A percentile compares a stretch with the other conserved stretches of the same genome.
phyloP scores from a whole-genome alignment of 768 basidiomycete genomes.

The Lactifluus subvellereus region DNA sequence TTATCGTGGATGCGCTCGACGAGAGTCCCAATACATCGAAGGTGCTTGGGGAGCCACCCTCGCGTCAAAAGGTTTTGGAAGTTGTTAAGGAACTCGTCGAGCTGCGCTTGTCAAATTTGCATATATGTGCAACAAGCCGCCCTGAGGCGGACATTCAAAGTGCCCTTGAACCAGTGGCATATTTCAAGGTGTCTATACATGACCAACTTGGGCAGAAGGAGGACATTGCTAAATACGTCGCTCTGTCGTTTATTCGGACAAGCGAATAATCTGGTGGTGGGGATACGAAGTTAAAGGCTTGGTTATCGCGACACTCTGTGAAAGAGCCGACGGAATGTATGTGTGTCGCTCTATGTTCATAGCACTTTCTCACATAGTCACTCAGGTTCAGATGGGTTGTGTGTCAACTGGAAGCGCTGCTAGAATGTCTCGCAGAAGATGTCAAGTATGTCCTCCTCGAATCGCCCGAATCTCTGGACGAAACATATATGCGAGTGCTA shows the following conservation, averaged over 20 bases:
- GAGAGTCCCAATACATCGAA: not conserved
- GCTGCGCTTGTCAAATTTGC: not conserved
- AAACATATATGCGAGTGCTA: not conserved
- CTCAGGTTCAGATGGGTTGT: not conserved
- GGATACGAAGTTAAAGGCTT: not conserved
- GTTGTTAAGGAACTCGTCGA: not conserved
- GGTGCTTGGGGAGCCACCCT: not conserved
- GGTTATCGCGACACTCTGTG: not conserved
- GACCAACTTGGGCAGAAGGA: not conserved
- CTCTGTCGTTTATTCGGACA: not conserved
- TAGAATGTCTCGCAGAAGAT: not conserved
- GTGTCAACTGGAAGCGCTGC: not conserved
- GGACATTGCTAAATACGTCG: not conserved
- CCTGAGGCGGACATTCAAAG: not conserved
- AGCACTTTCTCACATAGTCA: not conserved
- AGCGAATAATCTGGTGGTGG: not conserved
- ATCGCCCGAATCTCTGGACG: not conserved
- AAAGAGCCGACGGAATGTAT: constrained; percentile 3
- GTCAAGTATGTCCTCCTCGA: not conserved
- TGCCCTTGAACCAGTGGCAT: not conserved
- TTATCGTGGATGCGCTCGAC: not conserved
- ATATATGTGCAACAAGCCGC: not conserved
- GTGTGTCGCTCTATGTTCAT: not conserved
- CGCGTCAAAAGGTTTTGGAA: not conserved
- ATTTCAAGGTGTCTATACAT: not conserved